Evolutionary conservation across 202 grass and related monocot species (phyloP).

Genomic region (Panicum virgatum): DNA sequence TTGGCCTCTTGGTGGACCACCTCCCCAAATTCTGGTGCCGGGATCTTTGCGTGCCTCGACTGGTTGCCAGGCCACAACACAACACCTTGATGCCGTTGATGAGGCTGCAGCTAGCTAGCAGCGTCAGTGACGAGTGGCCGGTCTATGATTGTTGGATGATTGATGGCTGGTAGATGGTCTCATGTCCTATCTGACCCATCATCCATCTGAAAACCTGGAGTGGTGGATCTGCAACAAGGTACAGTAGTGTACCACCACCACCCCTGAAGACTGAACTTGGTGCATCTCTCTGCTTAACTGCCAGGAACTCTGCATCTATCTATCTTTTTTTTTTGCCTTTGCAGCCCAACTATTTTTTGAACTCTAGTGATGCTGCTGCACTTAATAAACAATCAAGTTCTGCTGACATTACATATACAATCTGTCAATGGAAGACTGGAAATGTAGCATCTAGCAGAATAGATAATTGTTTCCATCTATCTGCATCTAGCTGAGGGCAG

Average conservation of each 20-base stretch:
- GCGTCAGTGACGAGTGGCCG: not conserved
- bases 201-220: constrained; percentile 21
- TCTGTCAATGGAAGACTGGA: not conserved
- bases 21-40: constrained; percentile 39
- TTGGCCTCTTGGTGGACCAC: constrained; percentile 41
- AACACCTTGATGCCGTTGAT: constrained; percentile 15
- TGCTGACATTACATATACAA: not conserved
- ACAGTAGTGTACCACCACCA: not conserved
- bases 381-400: not conserved
- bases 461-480: constrained; percentile 18
- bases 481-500: not conserved
- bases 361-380: not conserved
- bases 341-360: not conserved
- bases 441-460: not conserved
- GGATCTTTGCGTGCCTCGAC: constrained; percentile 19
- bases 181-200: constrained; percentile 33
- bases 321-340: not conserved
- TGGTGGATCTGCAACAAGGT: constrained; percentile 12
- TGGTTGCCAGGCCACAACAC: not conserved
- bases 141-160: constrained; percentile 51
- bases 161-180: constrained; percentile 10
- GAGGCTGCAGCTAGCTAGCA: not conserved
- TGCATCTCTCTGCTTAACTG: not conserved
- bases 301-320: constrained; percentile 27
- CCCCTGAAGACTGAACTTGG: not conserved